phyloP scores from a whole-genome alignment of 108 stramenopile genomes.

The Cyclotella kingstonii region DNA sequence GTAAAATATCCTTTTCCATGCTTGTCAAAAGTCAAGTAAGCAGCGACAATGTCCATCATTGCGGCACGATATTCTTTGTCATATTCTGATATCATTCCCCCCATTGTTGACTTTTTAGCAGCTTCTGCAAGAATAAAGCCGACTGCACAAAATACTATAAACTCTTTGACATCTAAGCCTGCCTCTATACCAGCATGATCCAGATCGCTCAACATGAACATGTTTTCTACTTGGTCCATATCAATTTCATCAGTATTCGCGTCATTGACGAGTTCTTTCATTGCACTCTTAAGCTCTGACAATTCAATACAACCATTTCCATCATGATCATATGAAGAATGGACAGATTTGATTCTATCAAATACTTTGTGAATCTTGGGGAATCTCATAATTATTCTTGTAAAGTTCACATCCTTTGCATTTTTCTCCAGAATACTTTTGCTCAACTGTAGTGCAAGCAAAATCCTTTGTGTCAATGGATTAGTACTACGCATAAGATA shows the following conservation, averaged over 20 bases:
- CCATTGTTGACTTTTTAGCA: constrained; percentile 39
- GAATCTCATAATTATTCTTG: constrained; percentile 44
- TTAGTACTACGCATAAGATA: constrained; percentile 23
- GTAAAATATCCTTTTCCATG: constrained; percentile 49
- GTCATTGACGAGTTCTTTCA: constrained; percentile 37
- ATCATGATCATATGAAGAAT: constrained; percentile 26
- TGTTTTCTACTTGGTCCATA: constrained; percentile 31
- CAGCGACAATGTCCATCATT: constrained; percentile 52
- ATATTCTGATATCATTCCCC: constrained; percentile 36
- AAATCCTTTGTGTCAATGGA: constrained; percentile 31
- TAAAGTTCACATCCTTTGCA: constrained; percentile 39
- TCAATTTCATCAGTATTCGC: constrained; percentile 15
- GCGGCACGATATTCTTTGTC: constrained; percentile 47
- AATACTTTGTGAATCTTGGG: constrained; percentile 50
- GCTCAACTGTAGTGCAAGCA: constrained; percentile 44
- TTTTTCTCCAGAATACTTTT: constrained; percentile 38
- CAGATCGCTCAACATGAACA: constrained; percentile 49
- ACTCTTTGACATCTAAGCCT: constrained; percentile 45
- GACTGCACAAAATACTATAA: constrained; percentile 49
- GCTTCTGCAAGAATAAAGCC: constrained; percentile 48
- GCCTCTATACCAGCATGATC: constrained; percentile 32
- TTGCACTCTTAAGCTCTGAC: constrained; percentile 31
- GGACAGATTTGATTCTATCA: constrained; percentile 38
- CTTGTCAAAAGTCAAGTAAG: constrained; percentile 45
- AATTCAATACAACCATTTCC: constrained; percentile 32